phyloP scores from a whole-genome alignment of 768 basidiomycete genomes.

The Lentinula raphanica region DNA sequence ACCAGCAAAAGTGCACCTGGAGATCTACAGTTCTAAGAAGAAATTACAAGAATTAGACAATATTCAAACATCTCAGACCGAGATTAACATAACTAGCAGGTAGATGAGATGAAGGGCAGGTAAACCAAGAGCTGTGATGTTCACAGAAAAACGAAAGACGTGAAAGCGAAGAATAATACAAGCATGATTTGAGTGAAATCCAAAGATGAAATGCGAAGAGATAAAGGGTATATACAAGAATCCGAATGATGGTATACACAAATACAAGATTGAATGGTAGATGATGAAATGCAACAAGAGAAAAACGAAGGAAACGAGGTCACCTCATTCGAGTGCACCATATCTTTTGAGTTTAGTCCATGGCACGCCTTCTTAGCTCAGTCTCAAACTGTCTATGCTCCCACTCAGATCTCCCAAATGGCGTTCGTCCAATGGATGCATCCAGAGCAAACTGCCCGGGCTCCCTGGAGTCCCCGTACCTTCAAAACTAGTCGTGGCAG shows the following conservation, averaged over 20 bases:
- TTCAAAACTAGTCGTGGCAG: background rate
- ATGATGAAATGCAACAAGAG: background rate
- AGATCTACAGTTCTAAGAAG: background rate
- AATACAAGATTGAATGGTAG: background rate
- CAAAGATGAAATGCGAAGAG: background rate
- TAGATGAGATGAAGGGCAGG: background rate
- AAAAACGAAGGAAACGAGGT: background rate
- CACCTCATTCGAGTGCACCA: too few species aligned
- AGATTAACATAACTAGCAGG: background rate
- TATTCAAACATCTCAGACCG: too few species aligned
- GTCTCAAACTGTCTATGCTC: background rate
- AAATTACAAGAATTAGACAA: too few species aligned
- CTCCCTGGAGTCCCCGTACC: constrained; percentile 1
- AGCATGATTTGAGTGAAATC: background rate
- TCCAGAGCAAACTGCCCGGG: background rate
- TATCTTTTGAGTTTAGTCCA: too few species aligned
- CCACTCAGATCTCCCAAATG: background rate
- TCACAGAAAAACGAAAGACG: background rate
- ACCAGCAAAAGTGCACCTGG: background rate
- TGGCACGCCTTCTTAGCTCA: background rate
- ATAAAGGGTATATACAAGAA: background rate
- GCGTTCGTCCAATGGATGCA: constrained; percentile 1
- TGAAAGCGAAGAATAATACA: background rate
- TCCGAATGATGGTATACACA: too few species aligned
- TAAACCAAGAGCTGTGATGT: background rate